Base-by-base conservation (phyloP, 306 rosid genomes). In the Aeschynomene evenia region DNA sequence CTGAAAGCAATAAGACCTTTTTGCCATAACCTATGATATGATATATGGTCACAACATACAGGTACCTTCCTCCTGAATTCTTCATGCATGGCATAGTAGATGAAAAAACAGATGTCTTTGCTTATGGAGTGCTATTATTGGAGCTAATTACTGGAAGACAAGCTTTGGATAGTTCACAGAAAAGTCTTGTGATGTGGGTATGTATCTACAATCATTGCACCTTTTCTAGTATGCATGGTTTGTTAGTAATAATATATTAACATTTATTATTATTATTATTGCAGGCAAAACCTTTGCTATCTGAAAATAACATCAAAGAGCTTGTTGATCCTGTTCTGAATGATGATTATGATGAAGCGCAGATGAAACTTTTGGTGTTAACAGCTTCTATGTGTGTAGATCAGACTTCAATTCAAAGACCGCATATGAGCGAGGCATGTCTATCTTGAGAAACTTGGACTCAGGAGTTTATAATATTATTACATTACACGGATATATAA, bases 11-110 rank as follows among this genome's bases (percentile, higher is more conserved):
- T n/a, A n/a, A n/a, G n/a, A n/a, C n/a, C n/a, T n/a, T n/a, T 34
- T 13, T 12, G 49, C 20, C 6, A 20, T 76, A 49, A 34, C 63
- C 42, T 42, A 43, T 14, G 7, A 43, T 72, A n/a, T n/a, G n/a
- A n/a, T n/a, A n/a, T n/a, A n/a, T n/a, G n/a, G 77, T 72, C 70
- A 75, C 68, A 75, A 70, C n/a, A n/a, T n/a, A n/a, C 84, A 95
- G 99, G 15, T 95, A 95, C 75, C 97, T 95, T 83, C 99, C 99
- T 76, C 99, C 99, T 3, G 99, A 95, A 84, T 91, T 85, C 85
- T 91, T 95, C 90, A 87, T 95, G 99, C 96, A 95, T 53, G 99
- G 99, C 6, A 87, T 95, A 72, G 97, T 91, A 33, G 97, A 95
- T 75, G 99, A 95, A 77, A 95, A 95, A 74, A 95, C 97, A 21